Conservation (phyloP, 1,139 yeast genomes). For the Trichomonascaceae sp. region DNA sequence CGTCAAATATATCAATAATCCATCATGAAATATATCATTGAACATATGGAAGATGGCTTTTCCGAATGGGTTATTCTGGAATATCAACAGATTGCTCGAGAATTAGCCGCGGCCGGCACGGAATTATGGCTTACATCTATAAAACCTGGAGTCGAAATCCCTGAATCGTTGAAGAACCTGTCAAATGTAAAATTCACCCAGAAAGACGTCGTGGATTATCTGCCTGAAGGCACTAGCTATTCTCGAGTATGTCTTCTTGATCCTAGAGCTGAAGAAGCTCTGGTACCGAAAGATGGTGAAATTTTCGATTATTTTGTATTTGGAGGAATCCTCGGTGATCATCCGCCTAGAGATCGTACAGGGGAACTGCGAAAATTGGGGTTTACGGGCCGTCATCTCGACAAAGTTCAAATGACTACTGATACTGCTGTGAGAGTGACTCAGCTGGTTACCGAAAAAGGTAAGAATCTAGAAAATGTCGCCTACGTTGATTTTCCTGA, state of each 20-base stretch:
- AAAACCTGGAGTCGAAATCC: slow-evolving; percentile 53
- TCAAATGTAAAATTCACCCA: slow-evolving; percentile 76
- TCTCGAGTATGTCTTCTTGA: slow-evolving; percentile 74
- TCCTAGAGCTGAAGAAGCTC: slow-evolving; percentile 73
- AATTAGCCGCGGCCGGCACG: slow-evolving; percentile 65
- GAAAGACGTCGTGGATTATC: slow-evolving; percentile 53
- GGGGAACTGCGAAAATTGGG: slow-evolving; percentile 81
- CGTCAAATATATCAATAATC: neutral
- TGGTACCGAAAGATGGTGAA: slow-evolving; percentile 60
- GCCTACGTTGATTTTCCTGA: slow-evolving; percentile 90
- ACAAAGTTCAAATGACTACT: slow-evolving; percentile 90
- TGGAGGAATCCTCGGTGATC: slow-evolving; percentile 95
- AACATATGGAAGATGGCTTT: slow-evolving; percentile 96
- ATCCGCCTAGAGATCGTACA: slow-evolving; percentile 94
- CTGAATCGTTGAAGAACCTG: slow-evolving; percentile 49
- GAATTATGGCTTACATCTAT: slow-evolving; percentile 66
- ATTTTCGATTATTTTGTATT: slow-evolving; percentile 82
- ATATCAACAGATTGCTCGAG: slow-evolving; percentile 73
- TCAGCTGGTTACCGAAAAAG: slow-evolving; percentile 59
- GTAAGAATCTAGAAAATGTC: slow-evolving; percentile 57
- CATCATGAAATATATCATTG: slow-evolving; percentile 69
- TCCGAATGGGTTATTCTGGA: slow-evolving; percentile 94
- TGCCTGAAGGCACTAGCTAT: slow-evolving; percentile 38
- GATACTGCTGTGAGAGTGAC: slow-evolving; percentile 95
- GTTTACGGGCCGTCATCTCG: slow-evolving; percentile 78